Percentiles rank a stretch among this genome's conserved stretches.
These are phyloP conservation scores for Waltiozyma sp. DNA, from an alignment of 1,139 yeast species.

Conservation along the genomic window DNA sequence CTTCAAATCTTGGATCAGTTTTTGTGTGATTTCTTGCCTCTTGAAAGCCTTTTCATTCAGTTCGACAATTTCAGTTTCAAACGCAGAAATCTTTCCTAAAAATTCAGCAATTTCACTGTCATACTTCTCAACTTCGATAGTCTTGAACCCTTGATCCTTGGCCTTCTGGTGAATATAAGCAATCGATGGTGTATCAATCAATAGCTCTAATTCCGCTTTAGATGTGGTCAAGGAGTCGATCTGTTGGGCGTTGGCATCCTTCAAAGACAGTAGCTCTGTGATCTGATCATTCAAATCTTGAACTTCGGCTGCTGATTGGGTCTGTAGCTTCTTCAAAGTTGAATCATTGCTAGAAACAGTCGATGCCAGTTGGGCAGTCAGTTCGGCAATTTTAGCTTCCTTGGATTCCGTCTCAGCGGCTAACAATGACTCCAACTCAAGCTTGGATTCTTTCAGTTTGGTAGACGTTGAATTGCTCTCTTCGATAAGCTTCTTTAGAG, in stretches of 20 bases:
- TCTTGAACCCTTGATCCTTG: conserved; percentile 2
- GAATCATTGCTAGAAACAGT: neutral
- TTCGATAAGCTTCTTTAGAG: neutral
- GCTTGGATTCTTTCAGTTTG: neutral
- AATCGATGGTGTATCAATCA: conserved; percentile 3
- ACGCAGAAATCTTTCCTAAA: conserved; percentile 1
- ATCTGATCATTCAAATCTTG: neutral
- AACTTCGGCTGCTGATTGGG: neutral
- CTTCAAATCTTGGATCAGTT: conserved; percentile 23
- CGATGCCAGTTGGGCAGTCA: no score
- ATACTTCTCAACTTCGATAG: neutral
- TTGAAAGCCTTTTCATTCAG: conserved; percentile 1
- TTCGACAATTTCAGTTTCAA: neutral
- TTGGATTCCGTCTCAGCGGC: no score
- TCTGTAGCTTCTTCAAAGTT: neutral
- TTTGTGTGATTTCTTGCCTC: conserved; percentile 8
- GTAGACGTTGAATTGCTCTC: neutral
- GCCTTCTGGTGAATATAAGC: conserved; percentile 6
- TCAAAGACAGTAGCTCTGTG: conserved; percentile 1
- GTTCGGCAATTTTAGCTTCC: neutral
- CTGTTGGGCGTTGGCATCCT: neutral
- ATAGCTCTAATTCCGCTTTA: neutral
- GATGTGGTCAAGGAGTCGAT: neutral
- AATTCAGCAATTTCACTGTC: neutral
- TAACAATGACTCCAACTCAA: neutral